Evolutionary conservation across 371 early-diverging fungal species (phyloP).

Genomic region (Apophysomyces variabilis): DNA sequence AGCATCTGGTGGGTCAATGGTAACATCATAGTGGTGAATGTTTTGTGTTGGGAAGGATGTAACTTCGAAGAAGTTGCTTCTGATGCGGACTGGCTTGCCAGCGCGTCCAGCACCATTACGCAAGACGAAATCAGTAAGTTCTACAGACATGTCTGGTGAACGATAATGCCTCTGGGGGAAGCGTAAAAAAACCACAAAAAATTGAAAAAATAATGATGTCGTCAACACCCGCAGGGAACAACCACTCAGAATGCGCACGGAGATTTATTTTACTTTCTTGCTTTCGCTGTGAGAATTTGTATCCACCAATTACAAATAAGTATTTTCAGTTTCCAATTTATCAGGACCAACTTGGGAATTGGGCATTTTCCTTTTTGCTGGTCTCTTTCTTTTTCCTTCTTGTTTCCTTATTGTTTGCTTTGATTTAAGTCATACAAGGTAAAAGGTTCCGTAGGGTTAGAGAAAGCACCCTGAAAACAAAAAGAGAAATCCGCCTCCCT

Average conservation of each 20-base stretch:
- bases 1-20: constrained; percentile 39
- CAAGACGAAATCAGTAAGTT: constrained; percentile 29
- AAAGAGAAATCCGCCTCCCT: no score
- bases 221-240: neutral
- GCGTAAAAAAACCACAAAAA: neutral
- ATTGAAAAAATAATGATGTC: neutral
- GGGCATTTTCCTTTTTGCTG: no score
- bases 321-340: no score
- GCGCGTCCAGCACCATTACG: constrained; percentile 29
- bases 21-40: constrained; percentile 33
- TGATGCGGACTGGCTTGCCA: constrained; percentile 31
- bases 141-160: constrained; percentile 14
- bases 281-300: no score
- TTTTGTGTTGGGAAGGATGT: constrained; percentile 19
- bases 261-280: no score
- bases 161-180: neutral
- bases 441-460: no score
- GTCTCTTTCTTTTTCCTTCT: no score
- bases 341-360: no score
- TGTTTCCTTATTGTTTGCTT: no score
- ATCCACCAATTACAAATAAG: no score
- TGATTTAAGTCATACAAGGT: no score
- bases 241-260: neutral
- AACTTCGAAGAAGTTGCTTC: constrained; percentile 35
- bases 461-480: no score